Conservation (phyloP, 2,329 filamentous ascomycete genomes). For the Trichoderma semiorbis region DNA sequence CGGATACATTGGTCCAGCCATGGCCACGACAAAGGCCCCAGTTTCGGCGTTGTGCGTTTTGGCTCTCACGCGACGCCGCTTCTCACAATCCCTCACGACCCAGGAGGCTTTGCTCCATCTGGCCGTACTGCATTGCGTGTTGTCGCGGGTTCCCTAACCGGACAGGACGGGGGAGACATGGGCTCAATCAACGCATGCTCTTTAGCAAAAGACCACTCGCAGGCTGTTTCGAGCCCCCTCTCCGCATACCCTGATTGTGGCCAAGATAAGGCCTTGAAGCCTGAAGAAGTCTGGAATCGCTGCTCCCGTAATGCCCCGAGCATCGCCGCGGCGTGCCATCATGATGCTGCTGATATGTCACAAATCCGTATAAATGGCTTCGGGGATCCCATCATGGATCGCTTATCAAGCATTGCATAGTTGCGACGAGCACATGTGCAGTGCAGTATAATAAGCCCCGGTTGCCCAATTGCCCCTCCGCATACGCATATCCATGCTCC, state of each 20-base stretch:
- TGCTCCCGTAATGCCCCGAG: background rate
- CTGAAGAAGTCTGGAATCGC: background rate
- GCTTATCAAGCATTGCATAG: background rate
- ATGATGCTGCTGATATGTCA: background rate
- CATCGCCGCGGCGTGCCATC: background rate
- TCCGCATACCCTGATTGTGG: background rate
- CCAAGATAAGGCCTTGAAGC: background rate
- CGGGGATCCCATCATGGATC: background rate
- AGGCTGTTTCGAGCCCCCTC: background rate
- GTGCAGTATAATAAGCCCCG: constrained; percentile 4
- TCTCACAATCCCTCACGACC: background rate
- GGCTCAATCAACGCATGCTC: constrained; percentile 16
- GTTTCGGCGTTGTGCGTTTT: background rate
- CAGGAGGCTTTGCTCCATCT: background rate
- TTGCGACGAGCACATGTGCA: background rate
- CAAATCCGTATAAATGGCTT: background rate
- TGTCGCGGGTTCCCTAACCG: background rate
- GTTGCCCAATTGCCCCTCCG: background rate
- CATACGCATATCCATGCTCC: background rate
- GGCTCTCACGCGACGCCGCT: background rate
- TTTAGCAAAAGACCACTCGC: background rate
- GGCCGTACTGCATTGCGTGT: constrained; percentile 7
- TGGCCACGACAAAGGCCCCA: constrained; percentile 14
- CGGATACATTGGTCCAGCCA: constrained; percentile 9
- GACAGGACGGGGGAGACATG: background rate